These are phyloP conservation scores for Sclerotiophoma versabilis DNA, from an alignment of 2,329 filamentous ascomycete species.

Conservation along the genomic window DNA sequence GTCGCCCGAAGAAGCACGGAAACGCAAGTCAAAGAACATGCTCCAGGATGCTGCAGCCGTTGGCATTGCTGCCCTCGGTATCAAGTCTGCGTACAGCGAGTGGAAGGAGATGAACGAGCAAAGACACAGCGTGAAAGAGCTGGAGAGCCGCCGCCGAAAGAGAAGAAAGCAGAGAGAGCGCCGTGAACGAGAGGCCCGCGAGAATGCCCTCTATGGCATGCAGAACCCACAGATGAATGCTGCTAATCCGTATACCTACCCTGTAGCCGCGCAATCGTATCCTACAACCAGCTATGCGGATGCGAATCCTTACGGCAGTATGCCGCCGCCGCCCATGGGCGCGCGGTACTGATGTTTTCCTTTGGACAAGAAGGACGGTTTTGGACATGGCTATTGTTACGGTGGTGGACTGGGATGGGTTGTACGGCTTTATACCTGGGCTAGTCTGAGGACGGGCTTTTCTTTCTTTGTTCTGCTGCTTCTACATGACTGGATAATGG, in stretches of 20 bases:
- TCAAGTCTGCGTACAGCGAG: constrained; percentile 70
- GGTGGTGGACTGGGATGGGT: neutral
- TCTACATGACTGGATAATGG: neutral
- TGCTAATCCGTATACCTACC: constrained; percentile 50
- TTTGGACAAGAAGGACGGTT: neutral
- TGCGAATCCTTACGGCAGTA: constrained; percentile 54
- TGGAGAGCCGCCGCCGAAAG: constrained; percentile 59
- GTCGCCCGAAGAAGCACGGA: constrained; percentile 66
- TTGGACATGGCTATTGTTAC: neutral
- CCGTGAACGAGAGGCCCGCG: constrained; percentile 55
- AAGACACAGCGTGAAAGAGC: constrained; percentile 62
- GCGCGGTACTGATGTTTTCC: constrained; percentile 36
- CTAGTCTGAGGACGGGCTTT: constrained; percentile 3
- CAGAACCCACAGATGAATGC: constrained; percentile 30
- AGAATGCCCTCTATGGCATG: constrained; percentile 50
- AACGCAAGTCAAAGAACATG: constrained; percentile 68
- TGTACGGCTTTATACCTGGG: constrained; percentile 14
- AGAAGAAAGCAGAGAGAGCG: constrained; percentile 53
- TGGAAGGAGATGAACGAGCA: constrained; percentile 73
- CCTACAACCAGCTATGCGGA: constrained; percentile 53
- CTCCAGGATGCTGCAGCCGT: constrained; percentile 70
- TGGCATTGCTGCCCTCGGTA: constrained; percentile 71
- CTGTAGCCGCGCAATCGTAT: constrained; percentile 46
- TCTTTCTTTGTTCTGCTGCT: constrained; percentile 4
- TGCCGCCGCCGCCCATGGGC: constrained; percentile 52